These are phyloP conservation scores for Fusarium torulosum DNA, from an alignment of 2,329 filamentous ascomycete genomes.

Conservation along the genomic window DNA sequence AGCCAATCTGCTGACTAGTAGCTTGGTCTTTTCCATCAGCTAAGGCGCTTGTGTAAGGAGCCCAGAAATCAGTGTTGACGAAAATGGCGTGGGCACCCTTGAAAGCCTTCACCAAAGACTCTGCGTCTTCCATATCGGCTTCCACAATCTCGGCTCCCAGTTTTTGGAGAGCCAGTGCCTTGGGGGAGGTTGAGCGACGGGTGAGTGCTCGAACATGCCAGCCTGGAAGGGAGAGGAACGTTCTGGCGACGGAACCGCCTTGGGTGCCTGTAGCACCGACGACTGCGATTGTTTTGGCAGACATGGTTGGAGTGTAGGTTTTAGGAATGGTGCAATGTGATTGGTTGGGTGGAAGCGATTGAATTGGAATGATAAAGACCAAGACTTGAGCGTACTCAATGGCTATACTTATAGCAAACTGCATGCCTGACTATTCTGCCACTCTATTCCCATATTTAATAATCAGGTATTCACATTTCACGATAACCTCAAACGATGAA, in stretches of 20 bases:
- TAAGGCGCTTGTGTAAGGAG: slow-evolving; percentile 56
- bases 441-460: rapidly evolving
- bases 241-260: slow-evolving; percentile 61
- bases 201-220: slow-evolving; percentile 62
- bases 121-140: slow-evolving; percentile 58
- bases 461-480: neutral
- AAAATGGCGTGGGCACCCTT: slow-evolving; percentile 62
- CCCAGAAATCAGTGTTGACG: slow-evolving; percentile 66
- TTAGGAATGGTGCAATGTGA: neutral
- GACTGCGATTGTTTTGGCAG: slow-evolving; percentile 54
- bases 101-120: slow-evolving; percentile 57
- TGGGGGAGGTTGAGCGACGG: slow-evolving; percentile 55
- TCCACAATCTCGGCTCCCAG: slow-evolving; percentile 58
- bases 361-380: neutral
- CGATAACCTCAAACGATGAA: neutral
- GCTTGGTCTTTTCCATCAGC: slow-evolving; percentile 52
- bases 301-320: slow-evolving; percentile 3
- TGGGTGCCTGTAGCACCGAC: slow-evolving; percentile 63
- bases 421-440: neutral
- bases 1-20: slow-evolving; percentile 55
- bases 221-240: slow-evolving; percentile 54
- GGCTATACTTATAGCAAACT: neutral
- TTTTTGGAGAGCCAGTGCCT: slow-evolving; percentile 54
- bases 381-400: rapidly evolving
- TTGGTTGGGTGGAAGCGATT: neutral